These are phyloP conservation scores for Tricharina praecox DNA, from an alignment of 495 filamentous ascomycete species.

Conservation along the genomic window DNA sequence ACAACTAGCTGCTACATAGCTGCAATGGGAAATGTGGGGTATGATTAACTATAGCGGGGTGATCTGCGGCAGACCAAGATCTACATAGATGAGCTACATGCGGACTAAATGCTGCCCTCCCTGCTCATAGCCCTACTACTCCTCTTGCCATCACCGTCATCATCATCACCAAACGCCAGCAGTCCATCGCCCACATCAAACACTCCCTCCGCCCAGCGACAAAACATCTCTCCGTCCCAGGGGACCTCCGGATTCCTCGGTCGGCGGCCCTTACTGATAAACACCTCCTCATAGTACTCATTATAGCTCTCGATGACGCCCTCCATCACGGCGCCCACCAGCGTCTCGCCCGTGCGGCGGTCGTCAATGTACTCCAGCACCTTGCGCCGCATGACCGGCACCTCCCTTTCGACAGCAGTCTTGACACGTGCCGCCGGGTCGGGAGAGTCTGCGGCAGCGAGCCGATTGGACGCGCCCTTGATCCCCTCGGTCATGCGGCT, in stretches of 20 bases:
- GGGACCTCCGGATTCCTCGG: slow-evolving; percentile 27
- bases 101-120: slow-evolving; percentile 20
- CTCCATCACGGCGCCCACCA: slow-evolving; percentile 40
- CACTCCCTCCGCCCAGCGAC: slow-evolving; percentile 40
- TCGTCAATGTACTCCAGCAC: slow-evolving; percentile 45
- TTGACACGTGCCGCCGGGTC: slow-evolving; percentile 13
- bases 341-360: slow-evolving; percentile 42
- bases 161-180: slow-evolving; percentile 27
- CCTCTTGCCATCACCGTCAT: slow-evolving; percentile 28
- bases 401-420: slow-evolving; percentile 16
- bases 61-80: no score
- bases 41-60: no score
- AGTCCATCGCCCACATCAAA: slow-evolving; percentile 38
- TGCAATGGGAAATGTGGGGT: no score
- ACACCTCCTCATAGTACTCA: slow-evolving; percentile 36
- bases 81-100: no score
- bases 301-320: slow-evolving; percentile 44
- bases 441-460: slow-evolving; percentile 16
- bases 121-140: slow-evolving; percentile 13
- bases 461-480: slow-evolving; percentile 12
- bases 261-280: slow-evolving; percentile 11
- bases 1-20: no score
- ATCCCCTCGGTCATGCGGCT: slow-evolving; percentile 20
- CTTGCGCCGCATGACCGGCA: slow-evolving; percentile 22
- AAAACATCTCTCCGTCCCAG: slow-evolving; percentile 50